phyloP scores from a whole-genome alignment of 2,329 filamentous ascomycete species.

The Aspergillus amoenus region DNA sequence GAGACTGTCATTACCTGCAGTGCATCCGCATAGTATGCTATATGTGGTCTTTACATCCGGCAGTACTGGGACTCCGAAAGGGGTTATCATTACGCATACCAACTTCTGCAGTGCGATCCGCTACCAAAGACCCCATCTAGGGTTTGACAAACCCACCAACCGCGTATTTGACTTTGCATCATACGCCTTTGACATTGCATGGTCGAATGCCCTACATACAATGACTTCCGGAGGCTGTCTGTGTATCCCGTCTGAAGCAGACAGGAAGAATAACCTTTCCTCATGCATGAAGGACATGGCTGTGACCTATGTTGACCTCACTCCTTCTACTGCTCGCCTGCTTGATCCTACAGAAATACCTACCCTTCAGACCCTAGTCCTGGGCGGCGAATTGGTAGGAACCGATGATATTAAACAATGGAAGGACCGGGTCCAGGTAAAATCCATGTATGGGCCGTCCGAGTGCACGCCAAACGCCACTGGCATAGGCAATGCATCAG shows the following conservation, averaged over 20 bases:
- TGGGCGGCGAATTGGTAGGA: not conserved
- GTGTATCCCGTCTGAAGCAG: not conserved
- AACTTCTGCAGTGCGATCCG: not conserved
- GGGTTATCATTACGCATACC: not conserved
- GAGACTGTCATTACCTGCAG: too few species aligned
- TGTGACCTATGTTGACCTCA: not conserved
- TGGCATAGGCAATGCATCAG: not conserved
- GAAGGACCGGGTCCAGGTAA: not conserved
- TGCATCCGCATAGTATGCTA: too few species aligned
- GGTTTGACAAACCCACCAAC: not conserved
- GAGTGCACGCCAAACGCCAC: not conserved
- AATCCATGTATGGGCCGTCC: not conserved
- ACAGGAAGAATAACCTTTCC: not conserved
- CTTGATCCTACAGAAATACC: not conserved
- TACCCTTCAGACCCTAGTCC: not conserved
- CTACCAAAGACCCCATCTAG: not conserved
- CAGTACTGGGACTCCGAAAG: too few species aligned
- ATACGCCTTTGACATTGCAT: not conserved
- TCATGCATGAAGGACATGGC: not conserved
- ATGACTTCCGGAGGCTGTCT: not conserved
- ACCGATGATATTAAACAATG: not conserved
- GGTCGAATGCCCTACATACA: not conserved
- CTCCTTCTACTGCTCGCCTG: not conserved
- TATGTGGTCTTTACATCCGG: too few species aligned
- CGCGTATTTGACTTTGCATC: not conserved